These are phyloP conservation scores for Elaeis guineensis DNA, from an alignment of 176 grass and related monocot genomes.

Conservation along the genomic window DNA sequence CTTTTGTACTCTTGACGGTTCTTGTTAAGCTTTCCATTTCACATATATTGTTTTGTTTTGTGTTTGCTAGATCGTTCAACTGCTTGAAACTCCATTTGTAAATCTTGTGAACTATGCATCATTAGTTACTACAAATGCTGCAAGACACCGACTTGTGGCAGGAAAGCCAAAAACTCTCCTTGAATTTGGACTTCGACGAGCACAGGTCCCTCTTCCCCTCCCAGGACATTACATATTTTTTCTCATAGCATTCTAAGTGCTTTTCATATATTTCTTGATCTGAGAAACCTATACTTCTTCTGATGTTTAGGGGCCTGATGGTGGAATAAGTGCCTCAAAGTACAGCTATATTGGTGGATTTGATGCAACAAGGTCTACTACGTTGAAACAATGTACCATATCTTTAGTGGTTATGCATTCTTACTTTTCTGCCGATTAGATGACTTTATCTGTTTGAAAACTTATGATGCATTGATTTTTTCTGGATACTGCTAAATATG, in stretches of 20 bases:
- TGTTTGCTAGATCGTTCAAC: slow-evolving; percentile 55
- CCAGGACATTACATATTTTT: too few species aligned
- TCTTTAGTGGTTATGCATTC: slow-evolving; percentile 2
- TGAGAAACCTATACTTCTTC: too few species aligned
- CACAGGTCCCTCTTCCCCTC: slow-evolving; percentile 40
- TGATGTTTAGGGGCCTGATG: slow-evolving; percentile 70
- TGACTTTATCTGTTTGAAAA: too few species aligned
- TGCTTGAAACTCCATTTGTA: slow-evolving; percentile 94
- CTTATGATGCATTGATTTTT: too few species aligned
- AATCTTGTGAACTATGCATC: slow-evolving; percentile 93
- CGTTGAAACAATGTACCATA: slow-evolving; percentile 1
- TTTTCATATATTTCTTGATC: too few species aligned
- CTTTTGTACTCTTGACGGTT: not conserved
- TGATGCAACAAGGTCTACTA: slow-evolving; percentile 84
- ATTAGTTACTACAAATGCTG: slow-evolving; percentile 92
- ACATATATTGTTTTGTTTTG: not conserved
- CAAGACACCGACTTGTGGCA: slow-evolving; percentile 72
- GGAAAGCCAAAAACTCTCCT: slow-evolving; percentile 85
- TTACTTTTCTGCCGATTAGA: slow-evolving; percentile 4
- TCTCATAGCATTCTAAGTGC: too few species aligned
- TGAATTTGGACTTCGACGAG: slow-evolving; percentile 91
- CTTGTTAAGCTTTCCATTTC: not conserved
- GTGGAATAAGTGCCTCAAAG: slow-evolving; percentile 94
- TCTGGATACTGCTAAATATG: too few species aligned
- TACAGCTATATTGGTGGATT: slow-evolving; percentile 95